Evolutionary conservation across 495 filamentous ascomycete genomes (phyloP).

Genomic region (Lasiosphaeria ovina): DNA sequence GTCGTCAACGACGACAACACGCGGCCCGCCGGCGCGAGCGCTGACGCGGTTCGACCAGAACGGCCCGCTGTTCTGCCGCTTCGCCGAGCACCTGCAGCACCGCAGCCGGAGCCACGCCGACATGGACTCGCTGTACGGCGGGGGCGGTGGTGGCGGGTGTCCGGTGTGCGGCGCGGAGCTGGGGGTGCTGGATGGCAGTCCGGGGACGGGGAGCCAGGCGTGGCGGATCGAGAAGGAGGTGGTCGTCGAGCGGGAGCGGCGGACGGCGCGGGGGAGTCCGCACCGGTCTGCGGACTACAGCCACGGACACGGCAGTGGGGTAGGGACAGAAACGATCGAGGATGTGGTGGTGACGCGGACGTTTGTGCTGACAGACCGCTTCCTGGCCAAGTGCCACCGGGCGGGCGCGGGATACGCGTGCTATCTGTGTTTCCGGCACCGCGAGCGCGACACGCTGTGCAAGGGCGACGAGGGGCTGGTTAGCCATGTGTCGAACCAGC

Average conservation of each 20-base stretch:
- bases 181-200: conserved; percentile 1
- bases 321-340: too few relatives aligned
- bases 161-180: conserved; percentile 20
- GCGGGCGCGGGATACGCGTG: conserved; percentile 31
- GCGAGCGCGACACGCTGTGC: conserved; percentile 33
- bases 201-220: conserved; percentile 4
- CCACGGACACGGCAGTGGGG: not conserved
- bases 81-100: conserved; percentile 27
- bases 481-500: conserved; percentile 29
- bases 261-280: not conserved
- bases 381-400: conserved; percentile 37
- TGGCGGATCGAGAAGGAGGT: conserved; percentile 35
- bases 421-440: conserved; percentile 25
- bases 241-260: conserved; percentile 10
- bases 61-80: conserved; percentile 31
- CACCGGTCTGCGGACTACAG: not conserved
- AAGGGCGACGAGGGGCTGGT: conserved; percentile 27
- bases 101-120: conserved; percentile 2
- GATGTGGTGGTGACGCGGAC: conserved; percentile 19
- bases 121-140: not conserved
- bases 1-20: not conserved
- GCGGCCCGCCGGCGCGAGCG: not conserved
- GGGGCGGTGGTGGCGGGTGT: conserved; percentile 9
- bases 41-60: conserved; percentile 1
- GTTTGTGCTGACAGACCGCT: conserved; percentile 31